Conservation (phyloP, 345 rosid species). For the Populus ilicifolia region DNA sequence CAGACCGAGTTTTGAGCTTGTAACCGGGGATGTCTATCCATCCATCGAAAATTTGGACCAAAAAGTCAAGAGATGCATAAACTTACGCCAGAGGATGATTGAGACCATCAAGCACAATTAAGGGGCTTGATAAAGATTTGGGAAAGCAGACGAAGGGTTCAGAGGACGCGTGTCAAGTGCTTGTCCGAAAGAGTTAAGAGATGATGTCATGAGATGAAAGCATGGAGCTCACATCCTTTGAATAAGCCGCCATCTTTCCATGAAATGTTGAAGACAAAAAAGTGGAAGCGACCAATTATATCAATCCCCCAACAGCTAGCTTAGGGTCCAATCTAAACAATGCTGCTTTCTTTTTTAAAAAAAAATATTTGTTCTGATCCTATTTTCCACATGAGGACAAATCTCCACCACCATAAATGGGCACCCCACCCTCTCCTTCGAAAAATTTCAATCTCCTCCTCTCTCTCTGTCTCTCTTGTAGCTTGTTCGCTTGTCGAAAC, state of each 20-base stretch:
- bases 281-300: not conserved
- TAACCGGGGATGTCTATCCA: not conserved
- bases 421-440: constrained; percentile 39
- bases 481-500: constrained; percentile 1
- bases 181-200: not conserved
- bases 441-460: constrained; percentile 60
- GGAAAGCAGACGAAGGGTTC: not conserved
- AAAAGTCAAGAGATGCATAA: constrained; percentile 24
- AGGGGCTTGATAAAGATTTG: not conserved
- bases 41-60: not conserved
- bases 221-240: constrained; percentile 14
- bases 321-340: constrained; percentile 3
- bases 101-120: not conserved
- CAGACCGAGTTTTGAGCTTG: not conserved
- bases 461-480: not conserved
- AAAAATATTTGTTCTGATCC: constrained; percentile 28
- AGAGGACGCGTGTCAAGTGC: constrained; percentile 34
- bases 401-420: constrained; percentile 58
- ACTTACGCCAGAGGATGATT: constrained; percentile 26
- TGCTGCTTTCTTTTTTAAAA: constrained; percentile 15
- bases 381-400: constrained; percentile 48
- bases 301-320: constrained; percentile 29
- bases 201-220: constrained; percentile 23
- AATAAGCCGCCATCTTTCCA: constrained; percentile 48
- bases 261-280: constrained; percentile 8